Evolutionary conservation across 1,139 yeast species (phyloP).

Genomic region (Petasospora fabianii): DNA sequence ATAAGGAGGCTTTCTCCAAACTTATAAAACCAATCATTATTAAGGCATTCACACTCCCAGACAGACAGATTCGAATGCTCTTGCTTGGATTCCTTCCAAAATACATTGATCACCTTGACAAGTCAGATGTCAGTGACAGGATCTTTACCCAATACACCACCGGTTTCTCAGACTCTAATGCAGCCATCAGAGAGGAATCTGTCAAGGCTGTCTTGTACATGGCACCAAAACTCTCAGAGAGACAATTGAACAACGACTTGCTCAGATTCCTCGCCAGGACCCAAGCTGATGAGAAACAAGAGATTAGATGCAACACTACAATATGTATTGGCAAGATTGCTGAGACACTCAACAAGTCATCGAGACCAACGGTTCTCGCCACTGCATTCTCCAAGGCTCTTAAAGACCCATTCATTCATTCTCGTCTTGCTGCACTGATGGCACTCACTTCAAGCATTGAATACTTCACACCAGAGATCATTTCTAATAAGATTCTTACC

Average conservation of each 20-base stretch:
- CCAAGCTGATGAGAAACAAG: constrained; percentile 80
- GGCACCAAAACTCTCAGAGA: constrained; percentile 64
- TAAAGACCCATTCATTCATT: constrained; percentile 74
- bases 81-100: constrained; percentile 61
- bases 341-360: constrained; percentile 50
- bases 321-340: constrained; percentile 73
- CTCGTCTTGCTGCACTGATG: constrained; percentile 72
- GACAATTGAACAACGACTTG: constrained; percentile 85
- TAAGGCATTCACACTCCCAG: constrained; percentile 60
- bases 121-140: constrained; percentile 62
- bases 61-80: constrained; percentile 71
- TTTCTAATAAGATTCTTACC: constrained; percentile 79
- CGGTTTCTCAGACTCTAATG: constrained; percentile 85
- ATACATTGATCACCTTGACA: constrained; percentile 49
- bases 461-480: constrained; percentile 68
- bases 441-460: constrained; percentile 68
- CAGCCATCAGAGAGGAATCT: constrained; percentile 76
- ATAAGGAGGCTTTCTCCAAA: constrained; percentile 39
- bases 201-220: constrained; percentile 64
- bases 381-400: constrained; percentile 86
- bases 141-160: constrained; percentile 65
- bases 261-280: constrained; percentile 80
- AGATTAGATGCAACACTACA: constrained; percentile 83
- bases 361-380: constrained; percentile 69
- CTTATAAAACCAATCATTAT: constrained; percentile 62